Conservation (phyloP, 768 basidiomycete genomes). For the Hydnum rufescens region DNA sequence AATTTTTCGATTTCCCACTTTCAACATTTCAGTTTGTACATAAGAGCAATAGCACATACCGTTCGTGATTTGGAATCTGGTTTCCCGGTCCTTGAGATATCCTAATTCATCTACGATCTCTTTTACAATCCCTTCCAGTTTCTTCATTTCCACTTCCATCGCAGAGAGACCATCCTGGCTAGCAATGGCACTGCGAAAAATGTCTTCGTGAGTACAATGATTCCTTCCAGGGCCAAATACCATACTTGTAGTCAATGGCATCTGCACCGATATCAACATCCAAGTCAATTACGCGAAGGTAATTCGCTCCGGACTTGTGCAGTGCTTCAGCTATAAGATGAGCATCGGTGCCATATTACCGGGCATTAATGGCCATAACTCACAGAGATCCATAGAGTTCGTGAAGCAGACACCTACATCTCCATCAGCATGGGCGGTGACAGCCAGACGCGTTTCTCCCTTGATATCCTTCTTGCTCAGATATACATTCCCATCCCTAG, state of each 20-base stretch:
- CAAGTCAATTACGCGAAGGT: conserved; percentile 54
- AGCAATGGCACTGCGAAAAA: conserved; percentile 62
- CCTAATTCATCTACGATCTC: conserved; percentile 88
- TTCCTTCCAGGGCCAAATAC: too few relatives aligned
- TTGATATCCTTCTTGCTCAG: conserved; percentile 74
- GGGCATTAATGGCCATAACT: conserved; percentile 15
- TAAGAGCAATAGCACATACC: conserved; percentile 31
- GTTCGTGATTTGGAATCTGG: conserved; percentile 73
- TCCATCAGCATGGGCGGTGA: conserved; percentile 84
- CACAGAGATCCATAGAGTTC: conserved; percentile 59
- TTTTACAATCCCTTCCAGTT: conserved; percentile 84
- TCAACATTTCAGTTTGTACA: neutral
- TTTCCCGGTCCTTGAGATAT: conserved; percentile 81
- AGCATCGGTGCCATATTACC: neutral
- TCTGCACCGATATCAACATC: conserved; percentile 98
- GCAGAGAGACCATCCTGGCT: conserved; percentile 93
- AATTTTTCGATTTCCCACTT: neutral
- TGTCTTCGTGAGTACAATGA: neutral
- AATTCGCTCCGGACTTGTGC: neutral
- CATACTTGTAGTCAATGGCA: conserved; percentile 96
- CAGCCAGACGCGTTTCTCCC: conserved; percentile 78
- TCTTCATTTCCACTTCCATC: conserved; percentile 95
- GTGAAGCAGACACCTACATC: conserved; percentile 92
- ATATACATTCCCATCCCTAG: conserved; percentile 51
- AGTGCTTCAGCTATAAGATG: neutral